These are phyloP conservation scores for Dactylellina parvicollis DNA, from an alignment of 2,329 filamentous ascomycete species.

Conservation along the genomic window DNA sequence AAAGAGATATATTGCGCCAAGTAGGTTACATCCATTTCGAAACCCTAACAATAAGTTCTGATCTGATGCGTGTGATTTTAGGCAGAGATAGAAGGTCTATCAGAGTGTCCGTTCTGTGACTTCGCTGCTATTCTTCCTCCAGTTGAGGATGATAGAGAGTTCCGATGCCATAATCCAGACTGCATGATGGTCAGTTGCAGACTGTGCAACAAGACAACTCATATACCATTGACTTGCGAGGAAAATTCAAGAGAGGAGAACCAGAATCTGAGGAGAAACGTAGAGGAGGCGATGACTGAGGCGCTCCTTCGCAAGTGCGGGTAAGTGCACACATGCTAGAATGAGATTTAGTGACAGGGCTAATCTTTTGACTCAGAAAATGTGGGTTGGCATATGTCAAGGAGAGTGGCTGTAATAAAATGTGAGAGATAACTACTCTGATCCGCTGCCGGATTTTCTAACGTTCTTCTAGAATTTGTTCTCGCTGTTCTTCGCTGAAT, in stretches of 20 bases:
- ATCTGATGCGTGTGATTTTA: not conserved
- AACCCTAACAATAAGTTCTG: not conserved
- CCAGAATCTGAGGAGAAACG: constrained; percentile 70
- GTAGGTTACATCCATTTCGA: constrained; percentile 4
- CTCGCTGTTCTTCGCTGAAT: constrained; percentile 67
- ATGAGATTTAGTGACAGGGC: not conserved
- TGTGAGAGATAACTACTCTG: constrained; percentile 61
- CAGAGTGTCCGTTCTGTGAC: constrained; percentile 81
- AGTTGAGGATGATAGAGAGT: constrained; percentile 75
- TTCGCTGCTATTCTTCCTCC: constrained; percentile 79
- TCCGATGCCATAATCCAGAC: constrained; percentile 73
- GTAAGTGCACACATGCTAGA: constrained; percentile 34
- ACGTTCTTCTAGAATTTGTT: constrained; percentile 65
- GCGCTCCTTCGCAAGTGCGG: constrained; percentile 82
- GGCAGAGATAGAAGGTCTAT: constrained; percentile 76
- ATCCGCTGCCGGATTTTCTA: not conserved
- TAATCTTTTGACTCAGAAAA: constrained; percentile 59
- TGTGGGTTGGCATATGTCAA: constrained; percentile 83
- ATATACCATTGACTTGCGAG: constrained; percentile 77
- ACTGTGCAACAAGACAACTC: constrained; percentile 74
- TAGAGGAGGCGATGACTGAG: constrained; percentile 86
- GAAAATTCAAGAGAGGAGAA: constrained; percentile 72
- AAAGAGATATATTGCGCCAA: constrained; percentile 70
- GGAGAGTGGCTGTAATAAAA: constrained; percentile 82
- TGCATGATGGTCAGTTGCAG: constrained; percentile 73